Evolutionary conservation across 2,329 filamentous ascomycete species (phyloP).

Genomic region (Fusarium illudens): DNA sequence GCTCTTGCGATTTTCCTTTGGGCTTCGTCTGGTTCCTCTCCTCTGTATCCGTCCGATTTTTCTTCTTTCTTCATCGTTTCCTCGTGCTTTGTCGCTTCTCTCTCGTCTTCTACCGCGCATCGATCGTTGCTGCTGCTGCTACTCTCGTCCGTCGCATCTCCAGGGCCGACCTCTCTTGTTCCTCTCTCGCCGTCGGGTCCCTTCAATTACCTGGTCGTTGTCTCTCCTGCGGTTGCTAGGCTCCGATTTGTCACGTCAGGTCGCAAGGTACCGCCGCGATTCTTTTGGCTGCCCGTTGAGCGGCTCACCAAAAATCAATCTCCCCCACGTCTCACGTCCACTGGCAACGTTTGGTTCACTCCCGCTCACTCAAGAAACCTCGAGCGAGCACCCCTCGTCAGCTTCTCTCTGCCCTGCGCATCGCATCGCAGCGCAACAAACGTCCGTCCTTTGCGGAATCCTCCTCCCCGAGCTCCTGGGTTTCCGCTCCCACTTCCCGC

Average conservation of each 20-base stretch:
- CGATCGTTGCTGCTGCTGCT: not conserved
- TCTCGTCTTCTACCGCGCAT: not conserved
- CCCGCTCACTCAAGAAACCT: constrained; percentile 5
- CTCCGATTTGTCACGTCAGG: constrained; percentile 1
- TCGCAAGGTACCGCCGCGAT: constrained; percentile 8
- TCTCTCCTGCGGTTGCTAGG: constrained; percentile 2
- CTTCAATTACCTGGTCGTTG: not conserved
- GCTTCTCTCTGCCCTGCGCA: not conserved
- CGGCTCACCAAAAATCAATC: constrained; percentile 17
- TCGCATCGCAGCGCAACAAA: not conserved
- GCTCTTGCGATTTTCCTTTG: constrained; percentile 29
- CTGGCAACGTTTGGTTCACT: constrained; percentile 5
- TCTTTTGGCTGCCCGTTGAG: constrained; percentile 3
- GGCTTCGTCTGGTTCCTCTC: constrained; percentile 21
- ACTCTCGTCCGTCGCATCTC: constrained; percentile 4
- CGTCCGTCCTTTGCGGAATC: constrained; percentile 1
- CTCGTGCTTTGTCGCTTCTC: constrained; percentile 4
- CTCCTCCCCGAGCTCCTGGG: constrained; percentile 7
- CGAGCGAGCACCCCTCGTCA: not conserved
- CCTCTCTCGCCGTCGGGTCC: not conserved
- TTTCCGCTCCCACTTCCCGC: constrained; percentile 21
- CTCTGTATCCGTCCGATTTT: constrained; percentile 25
- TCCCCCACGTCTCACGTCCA: constrained; percentile 20
- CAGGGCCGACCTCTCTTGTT: not conserved
- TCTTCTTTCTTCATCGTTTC: constrained; percentile 12